These are phyloP conservation scores for Asparagopsis taxiformis DNA, from an alignment of 31 red algal species.

Conservation along the genomic window DNA sequence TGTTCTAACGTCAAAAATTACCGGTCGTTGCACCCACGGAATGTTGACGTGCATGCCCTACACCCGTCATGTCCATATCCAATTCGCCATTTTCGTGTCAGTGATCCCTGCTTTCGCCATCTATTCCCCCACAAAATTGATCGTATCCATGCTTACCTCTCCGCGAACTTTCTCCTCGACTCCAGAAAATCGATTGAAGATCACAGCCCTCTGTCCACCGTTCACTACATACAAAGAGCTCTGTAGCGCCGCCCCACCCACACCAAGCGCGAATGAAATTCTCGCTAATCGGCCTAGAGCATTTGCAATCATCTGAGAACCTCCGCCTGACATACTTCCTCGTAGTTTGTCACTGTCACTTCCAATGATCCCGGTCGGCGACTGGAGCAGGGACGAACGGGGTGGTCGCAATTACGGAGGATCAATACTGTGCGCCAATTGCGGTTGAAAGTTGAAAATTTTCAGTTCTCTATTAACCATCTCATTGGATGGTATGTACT, in stretches of 20 bases:
- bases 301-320: slow-evolving; percentile 46
- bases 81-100: neutral
- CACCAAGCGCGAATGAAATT: slow-evolving; percentile 86
- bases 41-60: slow-evolving; percentile 87
- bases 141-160: slow-evolving; percentile 75
- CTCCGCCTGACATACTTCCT: slow-evolving; percentile 53
- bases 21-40: slow-evolving; percentile 94
- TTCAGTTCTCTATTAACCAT: too few species aligned
- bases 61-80: neutral
- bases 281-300: slow-evolving; percentile 61
- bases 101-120: neutral
- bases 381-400: too few species aligned
- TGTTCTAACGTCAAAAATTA: slow-evolving; percentile 94
- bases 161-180: slow-evolving; percentile 84
- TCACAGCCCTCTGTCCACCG: slow-evolving; percentile 92
- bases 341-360: too few species aligned
- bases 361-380: too few species aligned
- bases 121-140: neutral
- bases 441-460: too few species aligned
- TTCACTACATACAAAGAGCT: slow-evolving; percentile 87
- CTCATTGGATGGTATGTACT: too few species aligned
- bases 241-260: slow-evolving; percentile 47
- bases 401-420: too few species aligned
- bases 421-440: too few species aligned
- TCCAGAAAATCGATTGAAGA: slow-evolving; percentile 88